Evolutionary conservation across 192 early-diverging fungal genomes (phyloP).

Genomic region (Spinellus fusiger): DNA sequence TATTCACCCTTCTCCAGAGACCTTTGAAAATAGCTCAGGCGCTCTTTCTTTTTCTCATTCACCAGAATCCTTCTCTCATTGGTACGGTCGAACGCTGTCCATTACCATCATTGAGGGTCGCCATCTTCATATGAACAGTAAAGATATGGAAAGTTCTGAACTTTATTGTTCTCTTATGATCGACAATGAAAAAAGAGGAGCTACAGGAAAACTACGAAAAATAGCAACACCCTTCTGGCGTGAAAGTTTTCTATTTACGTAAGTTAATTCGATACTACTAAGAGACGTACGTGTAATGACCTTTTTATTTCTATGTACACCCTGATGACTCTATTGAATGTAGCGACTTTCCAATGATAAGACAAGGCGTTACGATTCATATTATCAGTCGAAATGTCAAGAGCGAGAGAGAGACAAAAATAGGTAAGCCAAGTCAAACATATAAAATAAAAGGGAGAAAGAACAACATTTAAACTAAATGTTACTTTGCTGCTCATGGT

Average conservation of each 20-base stretch:
- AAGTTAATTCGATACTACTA: slow-evolving; percentile 1
- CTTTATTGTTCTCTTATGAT: slow-evolving; percentile 39
- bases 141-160: slow-evolving; percentile 16
- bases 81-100: slow-evolving; percentile 4
- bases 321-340: too few species aligned
- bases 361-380: slow-evolving; percentile 12
- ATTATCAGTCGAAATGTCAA: slow-evolving; percentile 17
- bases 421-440: not conserved
- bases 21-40: not conserved
- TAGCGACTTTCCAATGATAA: slow-evolving; percentile 18
- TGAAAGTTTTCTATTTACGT: slow-evolving; percentile 41
- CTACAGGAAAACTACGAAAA: slow-evolving; percentile 34
- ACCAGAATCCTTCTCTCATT: slow-evolving; percentile 1
- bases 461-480: not conserved
- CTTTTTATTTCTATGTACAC: not conserved
- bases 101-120: slow-evolving; percentile 11
- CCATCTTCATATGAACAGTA: slow-evolving; percentile 5
- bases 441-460: not conserved
- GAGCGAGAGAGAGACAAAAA: slow-evolving; percentile 5
- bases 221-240: slow-evolving; percentile 33
- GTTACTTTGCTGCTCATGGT: not conserved
- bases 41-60: not conserved
- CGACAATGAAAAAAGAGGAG: slow-evolving; percentile 35
- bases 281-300: not conserved
- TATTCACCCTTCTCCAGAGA: not conserved